phyloP scores from a whole-genome alignment of 2,329 filamentous ascomycete species.

The Claviceps pusilla region DNA sequence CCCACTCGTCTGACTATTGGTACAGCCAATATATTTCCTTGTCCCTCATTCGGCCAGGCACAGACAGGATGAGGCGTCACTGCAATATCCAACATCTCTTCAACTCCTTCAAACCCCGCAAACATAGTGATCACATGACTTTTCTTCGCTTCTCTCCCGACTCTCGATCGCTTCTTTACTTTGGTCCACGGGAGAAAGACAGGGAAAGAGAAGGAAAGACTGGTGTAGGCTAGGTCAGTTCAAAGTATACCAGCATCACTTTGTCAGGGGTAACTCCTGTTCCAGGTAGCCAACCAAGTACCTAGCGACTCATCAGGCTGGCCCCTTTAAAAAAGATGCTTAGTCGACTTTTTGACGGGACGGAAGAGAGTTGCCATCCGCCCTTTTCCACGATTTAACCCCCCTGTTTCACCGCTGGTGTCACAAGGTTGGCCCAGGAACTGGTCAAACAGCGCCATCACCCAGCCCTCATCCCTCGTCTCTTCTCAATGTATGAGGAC shows the following conservation, averaged over 20 bases:
- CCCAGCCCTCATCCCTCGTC: neutral
- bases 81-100: neutral
- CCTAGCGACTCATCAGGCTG: neutral
- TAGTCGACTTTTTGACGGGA: neutral
- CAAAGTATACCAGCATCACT: neutral
- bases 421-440: constrained; percentile 4
- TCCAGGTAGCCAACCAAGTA: neutral
- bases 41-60: neutral
- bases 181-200: neutral
- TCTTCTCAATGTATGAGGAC: neutral
- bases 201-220: neutral
- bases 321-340: neutral
- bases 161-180: neutral
- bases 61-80: neutral
- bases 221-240: neutral
- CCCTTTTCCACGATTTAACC: neutral
- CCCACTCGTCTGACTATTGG: neutral
- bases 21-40: neutral
- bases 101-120: neutral
- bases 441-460: constrained; percentile 4
- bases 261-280: neutral
- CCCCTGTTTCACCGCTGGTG: constrained; percentile 5
- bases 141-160: neutral
- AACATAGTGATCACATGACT: neutral
- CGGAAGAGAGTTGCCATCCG: neutral